Evolutionary conservation across 805 yeast genomes (phyloP).

Genomic region (Candida boleticola): DNA sequence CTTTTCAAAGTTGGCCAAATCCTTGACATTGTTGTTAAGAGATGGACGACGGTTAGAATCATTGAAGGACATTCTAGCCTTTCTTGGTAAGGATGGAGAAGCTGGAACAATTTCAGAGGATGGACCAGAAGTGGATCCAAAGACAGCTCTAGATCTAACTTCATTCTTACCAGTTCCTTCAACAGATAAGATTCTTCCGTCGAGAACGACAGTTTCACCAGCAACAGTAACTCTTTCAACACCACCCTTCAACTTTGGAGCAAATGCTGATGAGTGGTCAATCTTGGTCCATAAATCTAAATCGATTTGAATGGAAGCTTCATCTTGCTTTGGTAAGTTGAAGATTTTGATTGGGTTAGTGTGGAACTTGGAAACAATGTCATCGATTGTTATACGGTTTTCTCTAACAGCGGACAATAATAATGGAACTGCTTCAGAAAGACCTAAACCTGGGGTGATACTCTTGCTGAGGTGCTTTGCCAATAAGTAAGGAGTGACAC

Average conservation of each 20-base stretch:
- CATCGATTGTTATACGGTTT: constrained; percentile 68
- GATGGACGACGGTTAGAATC: constrained; percentile 34
- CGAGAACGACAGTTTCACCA: constrained; percentile 78
- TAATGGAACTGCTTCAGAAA: constrained; percentile 78
- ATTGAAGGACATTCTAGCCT: constrained; percentile 34
- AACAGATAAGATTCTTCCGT: constrained; percentile 65
- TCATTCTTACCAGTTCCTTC: constrained; percentile 63
- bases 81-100: constrained; percentile 41
- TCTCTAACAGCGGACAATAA: constrained; percentile 76
- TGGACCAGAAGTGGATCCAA: constrained; percentile 28
- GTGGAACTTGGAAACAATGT: constrained; percentile 70
- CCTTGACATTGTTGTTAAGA: constrained; percentile 22
- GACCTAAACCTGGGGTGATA: constrained; percentile 70
- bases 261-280: constrained; percentile 49
- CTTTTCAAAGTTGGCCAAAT: constrained; percentile 43
- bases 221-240: constrained; percentile 84
- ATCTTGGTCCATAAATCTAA: constrained; percentile 48
- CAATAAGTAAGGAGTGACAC: constrained; percentile 70
- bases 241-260: constrained; percentile 64
- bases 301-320: constrained; percentile 74
- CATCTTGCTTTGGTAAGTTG: constrained; percentile 74
- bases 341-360: constrained; percentile 80
- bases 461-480: constrained; percentile 63
- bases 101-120: constrained; percentile 32
- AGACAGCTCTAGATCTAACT: constrained; percentile 34